These are phyloP conservation scores for Mollisia scopiformis DNA, from an alignment of 2,329 filamentous ascomycete species.

Conservation along the genomic window DNA sequence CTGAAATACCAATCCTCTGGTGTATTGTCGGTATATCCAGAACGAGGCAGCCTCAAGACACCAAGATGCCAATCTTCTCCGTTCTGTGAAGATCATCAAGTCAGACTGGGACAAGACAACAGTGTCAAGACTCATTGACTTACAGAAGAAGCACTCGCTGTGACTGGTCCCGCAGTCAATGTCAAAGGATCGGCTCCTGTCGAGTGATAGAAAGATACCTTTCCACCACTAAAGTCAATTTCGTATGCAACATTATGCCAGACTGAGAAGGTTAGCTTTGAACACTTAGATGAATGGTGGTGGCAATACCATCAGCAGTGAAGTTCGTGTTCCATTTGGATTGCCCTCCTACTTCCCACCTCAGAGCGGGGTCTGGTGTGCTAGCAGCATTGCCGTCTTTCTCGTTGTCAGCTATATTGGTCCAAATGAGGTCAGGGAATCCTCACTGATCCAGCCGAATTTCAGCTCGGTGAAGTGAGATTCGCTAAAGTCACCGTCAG, in stretches of 20 bases:
- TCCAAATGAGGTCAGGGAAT: slow-evolving; percentile 41
- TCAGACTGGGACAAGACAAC: neutral
- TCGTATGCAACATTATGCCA: too few species aligned
- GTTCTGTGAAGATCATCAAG: slow-evolving; percentile 51
- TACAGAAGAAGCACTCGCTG: slow-evolving; percentile 53
- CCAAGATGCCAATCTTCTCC: slow-evolving; percentile 74
- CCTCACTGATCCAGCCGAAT: slow-evolving; percentile 51
- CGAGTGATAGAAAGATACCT: too few species aligned
- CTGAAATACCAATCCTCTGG: slow-evolving; percentile 71
- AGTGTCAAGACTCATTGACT: neutral
- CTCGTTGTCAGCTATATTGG: slow-evolving; percentile 35
- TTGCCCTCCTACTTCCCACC: slow-evolving; percentile 59
- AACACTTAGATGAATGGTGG: slow-evolving; percentile 47
- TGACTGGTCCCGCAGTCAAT: slow-evolving; percentile 60
- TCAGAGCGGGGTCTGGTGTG: slow-evolving; percentile 57
- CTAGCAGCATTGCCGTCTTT: slow-evolving; percentile 41
- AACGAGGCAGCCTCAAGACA: slow-evolving; percentile 62
- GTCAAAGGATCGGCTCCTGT: slow-evolving; percentile 58
- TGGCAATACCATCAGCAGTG: neutral
- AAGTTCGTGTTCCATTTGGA: slow-evolving; percentile 6
- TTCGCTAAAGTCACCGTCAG: slow-evolving; percentile 42
- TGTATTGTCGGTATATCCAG: slow-evolving; percentile 49
- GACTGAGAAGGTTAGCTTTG: too few species aligned
- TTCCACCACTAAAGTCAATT: too few species aligned
- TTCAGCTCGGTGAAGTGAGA: slow-evolving; percentile 78